Percentiles rank a stretch among this genome's conserved stretches.
Conservation (phyloP, 345 rosid genomes). For the Salix exigua region DNA sequence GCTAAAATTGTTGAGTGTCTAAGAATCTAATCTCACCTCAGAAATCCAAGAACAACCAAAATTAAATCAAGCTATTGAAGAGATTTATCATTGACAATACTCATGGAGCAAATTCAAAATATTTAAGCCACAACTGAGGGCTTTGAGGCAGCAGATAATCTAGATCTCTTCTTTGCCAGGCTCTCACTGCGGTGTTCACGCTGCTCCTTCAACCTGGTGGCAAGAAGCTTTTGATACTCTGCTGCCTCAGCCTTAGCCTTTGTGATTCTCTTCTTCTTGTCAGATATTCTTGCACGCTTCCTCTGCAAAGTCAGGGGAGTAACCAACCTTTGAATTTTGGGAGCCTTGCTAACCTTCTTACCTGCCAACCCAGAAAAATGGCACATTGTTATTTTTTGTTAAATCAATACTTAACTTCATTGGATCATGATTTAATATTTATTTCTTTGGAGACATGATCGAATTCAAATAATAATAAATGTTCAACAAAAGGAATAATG, state of each 20-base stretch:
- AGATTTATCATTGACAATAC: not conserved
- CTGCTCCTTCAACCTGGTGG: conserved; percentile 32
- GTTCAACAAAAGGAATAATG: not conserved
- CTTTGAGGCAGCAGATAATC: conserved; percentile 27
- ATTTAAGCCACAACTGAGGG: conserved; percentile 20
- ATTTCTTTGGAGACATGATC: not conserved
- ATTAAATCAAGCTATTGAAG: conserved; percentile 3
- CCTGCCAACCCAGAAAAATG: conserved; percentile 12
- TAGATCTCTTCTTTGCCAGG: conserved; percentile 31
- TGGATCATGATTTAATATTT: not conserved
- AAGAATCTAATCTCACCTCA: not conserved
- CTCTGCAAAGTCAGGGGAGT: conserved; percentile 27
- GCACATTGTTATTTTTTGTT: not conserved
- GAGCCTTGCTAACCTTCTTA: conserved; percentile 27
- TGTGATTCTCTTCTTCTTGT: conserved; percentile 28
- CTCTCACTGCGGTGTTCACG: conserved; percentile 30
- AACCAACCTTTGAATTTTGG: conserved; percentile 27
- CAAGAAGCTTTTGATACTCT: conserved; percentile 27
- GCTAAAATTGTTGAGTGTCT: not conserved
- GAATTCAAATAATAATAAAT: not conserved
- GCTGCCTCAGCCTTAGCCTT: conserved; percentile 31
- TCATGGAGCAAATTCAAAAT: not conserved
- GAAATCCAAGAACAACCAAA: conserved; percentile 2
- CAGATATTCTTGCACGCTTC: conserved; percentile 25
- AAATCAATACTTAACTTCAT: not conserved